These are phyloP conservation scores for Phytophthora fragariaefolia DNA, from an alignment of 352 stramenopile species.

Conservation along the genomic window DNA sequence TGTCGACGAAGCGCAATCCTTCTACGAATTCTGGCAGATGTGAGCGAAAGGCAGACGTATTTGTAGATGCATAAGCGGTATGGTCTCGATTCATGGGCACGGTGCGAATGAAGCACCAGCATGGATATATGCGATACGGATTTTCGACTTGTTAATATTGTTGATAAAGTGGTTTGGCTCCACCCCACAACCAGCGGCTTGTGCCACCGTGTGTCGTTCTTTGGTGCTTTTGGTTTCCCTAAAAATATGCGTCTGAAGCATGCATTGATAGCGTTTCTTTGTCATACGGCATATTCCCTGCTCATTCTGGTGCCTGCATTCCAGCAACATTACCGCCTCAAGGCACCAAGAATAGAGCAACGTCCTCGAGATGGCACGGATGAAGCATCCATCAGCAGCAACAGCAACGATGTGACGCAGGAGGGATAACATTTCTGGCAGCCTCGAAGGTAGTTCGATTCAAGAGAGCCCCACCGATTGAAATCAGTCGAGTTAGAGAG, in stretches of 20 bases:
- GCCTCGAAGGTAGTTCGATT: conserved; percentile 5
- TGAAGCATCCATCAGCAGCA: neutral
- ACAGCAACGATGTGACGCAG: conserved; percentile 1
- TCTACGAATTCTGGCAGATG: conserved; percentile 50
- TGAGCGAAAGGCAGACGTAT: conserved; percentile 19
- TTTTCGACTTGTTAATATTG: conserved; percentile 1
- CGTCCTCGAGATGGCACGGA: conserved; percentile 10
- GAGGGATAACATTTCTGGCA: conserved; percentile 23
- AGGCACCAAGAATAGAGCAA: conserved; percentile 23
- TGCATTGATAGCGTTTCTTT: conserved; percentile 8
- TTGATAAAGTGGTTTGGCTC: conserved; percentile 9
- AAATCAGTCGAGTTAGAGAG: no score
- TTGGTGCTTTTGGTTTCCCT: neutral
- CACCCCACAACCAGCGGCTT: neutral
- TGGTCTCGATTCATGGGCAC: conserved; percentile 5
- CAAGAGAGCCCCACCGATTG: neutral
- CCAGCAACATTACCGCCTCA: neutral
- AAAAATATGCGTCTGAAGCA: conserved; percentile 3
- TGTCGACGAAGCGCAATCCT: conserved; percentile 37
- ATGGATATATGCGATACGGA: neutral
- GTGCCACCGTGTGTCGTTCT: neutral
- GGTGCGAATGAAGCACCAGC: conserved; percentile 26
- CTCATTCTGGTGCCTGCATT: conserved; percentile 5
- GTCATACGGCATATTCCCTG: conserved; percentile 4
- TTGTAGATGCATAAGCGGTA: conserved; percentile 19